These are phyloP conservation scores for Mortierella sp. DNA, from an alignment of 371 early-diverging fungal genomes.

Conservation along the genomic window DNA sequence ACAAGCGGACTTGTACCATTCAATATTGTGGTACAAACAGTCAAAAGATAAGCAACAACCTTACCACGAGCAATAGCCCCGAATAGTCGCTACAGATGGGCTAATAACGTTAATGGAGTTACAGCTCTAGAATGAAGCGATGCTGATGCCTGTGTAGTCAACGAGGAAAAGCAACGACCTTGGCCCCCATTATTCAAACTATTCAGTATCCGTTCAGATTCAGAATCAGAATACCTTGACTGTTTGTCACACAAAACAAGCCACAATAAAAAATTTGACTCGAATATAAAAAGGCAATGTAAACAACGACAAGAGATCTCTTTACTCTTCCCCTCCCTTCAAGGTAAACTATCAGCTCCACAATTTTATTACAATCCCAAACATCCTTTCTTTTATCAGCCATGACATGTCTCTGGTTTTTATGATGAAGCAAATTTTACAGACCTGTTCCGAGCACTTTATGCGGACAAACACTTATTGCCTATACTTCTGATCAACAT, in stretches of 20 bases:
- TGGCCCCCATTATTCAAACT: no score
- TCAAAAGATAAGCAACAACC: no score
- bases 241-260: background rate
- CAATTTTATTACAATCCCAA: background rate
- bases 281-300: background rate
- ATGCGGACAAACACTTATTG: constrained; percentile 51
- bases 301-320: constrained; percentile 4
- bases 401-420: background rate
- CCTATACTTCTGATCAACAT: constrained; percentile 36
- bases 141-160: no score
- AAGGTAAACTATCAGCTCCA: constrained; percentile 26
- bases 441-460: constrained; percentile 48
- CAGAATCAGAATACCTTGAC: no score
- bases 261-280: constrained; percentile 7
- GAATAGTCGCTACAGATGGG: no score
- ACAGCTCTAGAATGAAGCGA: no score
- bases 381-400: background rate
- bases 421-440: constrained; percentile 55
- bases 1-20: no score
- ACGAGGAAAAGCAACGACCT: no score
- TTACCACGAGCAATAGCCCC: no score
- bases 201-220: no score
- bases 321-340: constrained; percentile 11
- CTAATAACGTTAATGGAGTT: no score
- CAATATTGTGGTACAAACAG: no score